Percentiles rank a stretch among this genome's conserved stretches.
phyloP scores from a whole-genome alignment of 202 grass and related monocot genomes.

The Setaria italica region DNA sequence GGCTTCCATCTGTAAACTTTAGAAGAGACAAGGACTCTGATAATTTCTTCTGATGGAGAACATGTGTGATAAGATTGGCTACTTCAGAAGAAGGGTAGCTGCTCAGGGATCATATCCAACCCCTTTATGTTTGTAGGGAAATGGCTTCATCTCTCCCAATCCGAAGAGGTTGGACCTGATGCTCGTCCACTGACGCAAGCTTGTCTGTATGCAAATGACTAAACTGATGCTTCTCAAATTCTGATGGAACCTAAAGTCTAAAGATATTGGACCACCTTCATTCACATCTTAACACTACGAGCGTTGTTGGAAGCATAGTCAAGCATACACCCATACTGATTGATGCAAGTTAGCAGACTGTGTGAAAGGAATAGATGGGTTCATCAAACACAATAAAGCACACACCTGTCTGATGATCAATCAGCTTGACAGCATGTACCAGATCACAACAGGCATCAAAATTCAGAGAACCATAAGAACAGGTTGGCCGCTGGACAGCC shows the following conservation, averaged over 20 bases:
- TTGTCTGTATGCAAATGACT: background rate
- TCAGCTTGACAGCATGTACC: slow-evolving; percentile 35
- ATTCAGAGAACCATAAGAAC: slow-evolving; percentile 9
- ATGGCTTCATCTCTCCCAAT: background rate
- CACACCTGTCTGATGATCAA: background rate
- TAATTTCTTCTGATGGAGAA: background rate
- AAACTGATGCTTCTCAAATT: background rate
- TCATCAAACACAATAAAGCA: background rate
- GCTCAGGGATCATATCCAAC: background rate
- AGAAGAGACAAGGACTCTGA: background rate
- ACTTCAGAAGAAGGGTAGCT: background rate
- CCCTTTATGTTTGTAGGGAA: background rate
- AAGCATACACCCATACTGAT: background rate
- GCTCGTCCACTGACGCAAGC: background rate
- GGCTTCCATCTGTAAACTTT: background rate
- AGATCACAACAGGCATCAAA: background rate
- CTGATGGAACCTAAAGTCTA: background rate
- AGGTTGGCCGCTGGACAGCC: slow-evolving; percentile 8
- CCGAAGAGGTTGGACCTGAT: background rate
- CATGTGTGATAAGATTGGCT: background rate
- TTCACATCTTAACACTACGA: background rate
- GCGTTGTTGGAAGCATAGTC: background rate
- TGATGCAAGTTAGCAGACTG: background rate
- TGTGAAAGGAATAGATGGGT: background rate
- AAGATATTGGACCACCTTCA: background rate